Conservation (phyloP, 1,284 basidiomycete species). For the Leccinum pachyderme region DNA sequence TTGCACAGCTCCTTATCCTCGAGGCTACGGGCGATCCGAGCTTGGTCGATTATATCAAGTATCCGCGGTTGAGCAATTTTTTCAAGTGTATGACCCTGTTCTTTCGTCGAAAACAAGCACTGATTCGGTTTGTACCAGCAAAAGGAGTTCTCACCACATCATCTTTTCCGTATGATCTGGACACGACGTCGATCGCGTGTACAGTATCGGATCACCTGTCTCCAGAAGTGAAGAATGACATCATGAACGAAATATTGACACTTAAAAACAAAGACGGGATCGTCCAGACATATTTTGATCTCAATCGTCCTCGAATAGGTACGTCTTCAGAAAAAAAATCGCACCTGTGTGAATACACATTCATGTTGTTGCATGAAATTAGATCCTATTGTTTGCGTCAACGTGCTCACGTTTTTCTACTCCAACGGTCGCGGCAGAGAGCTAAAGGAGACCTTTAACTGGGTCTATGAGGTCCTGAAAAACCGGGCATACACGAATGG, state of each 20-base stretch:
- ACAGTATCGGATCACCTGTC: slow-evolving; percentile 18
- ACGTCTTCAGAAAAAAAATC: neutral
- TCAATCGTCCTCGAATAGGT: slow-evolving; percentile 21
- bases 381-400: slow-evolving; percentile 23
- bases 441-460: slow-evolving; percentile 21
- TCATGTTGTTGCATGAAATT: neutral
- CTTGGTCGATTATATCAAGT: slow-evolving; percentile 22
- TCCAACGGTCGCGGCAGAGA: slow-evolving; percentile 21
- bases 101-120: neutral
- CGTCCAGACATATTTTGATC: slow-evolving; percentile 21
- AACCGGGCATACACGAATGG: slow-evolving; percentile 23
- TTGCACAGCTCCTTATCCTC: slow-evolving; percentile 24
- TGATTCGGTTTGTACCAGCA: slow-evolving; percentile 9
- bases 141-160: slow-evolving; percentile 9
- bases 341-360: neutral
- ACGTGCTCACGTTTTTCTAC: slow-evolving; percentile 24
- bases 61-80: slow-evolving; percentile 22
- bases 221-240: slow-evolving; percentile 17
- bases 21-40: slow-evolving; percentile 15
- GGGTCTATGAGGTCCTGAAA: slow-evolving; percentile 22
- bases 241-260: slow-evolving; percentile 26
- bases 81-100: slow-evolving; percentile 12
- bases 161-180: slow-evolving; percentile 17
- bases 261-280: slow-evolving; percentile 21
- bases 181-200: slow-evolving; percentile 23